Percentiles rank a stretch among this genome's conserved stretches.
Conservation (phyloP, 805 yeast genomes). For the Candida sithepensis region DNA sequence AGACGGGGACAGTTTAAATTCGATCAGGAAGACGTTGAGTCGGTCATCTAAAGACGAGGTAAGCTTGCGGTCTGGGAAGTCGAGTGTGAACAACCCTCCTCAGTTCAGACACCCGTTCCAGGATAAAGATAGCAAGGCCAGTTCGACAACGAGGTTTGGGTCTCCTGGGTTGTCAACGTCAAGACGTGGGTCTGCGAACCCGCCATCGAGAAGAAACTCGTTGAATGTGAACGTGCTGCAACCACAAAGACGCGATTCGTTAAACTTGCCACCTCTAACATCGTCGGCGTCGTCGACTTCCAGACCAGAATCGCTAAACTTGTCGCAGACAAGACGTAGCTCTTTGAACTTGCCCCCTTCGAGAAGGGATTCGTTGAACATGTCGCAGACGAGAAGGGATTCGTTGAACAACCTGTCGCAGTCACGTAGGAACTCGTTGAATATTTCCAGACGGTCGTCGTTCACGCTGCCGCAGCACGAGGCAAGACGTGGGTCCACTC, state of each 20-base stretch:
- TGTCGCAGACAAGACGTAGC: constrained; percentile 5
- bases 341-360: constrained; percentile 3
- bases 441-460: constrained; percentile 20
- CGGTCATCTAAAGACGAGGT: constrained; percentile 14
- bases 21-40: constrained; percentile 6
- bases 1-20: constrained; percentile 9
- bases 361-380: constrained; percentile 7
- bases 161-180: constrained; percentile 15
- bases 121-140: constrained; percentile 32
- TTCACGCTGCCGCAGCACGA: constrained; percentile 6
- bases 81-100: constrained; percentile 34
- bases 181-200: constrained; percentile 33
- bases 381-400: constrained; percentile 5
- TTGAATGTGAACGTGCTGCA: neutral
- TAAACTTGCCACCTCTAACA: neutral
- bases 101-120: constrained; percentile 70
- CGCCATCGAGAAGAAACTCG: constrained; percentile 18
- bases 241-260: constrained; percentile 17
- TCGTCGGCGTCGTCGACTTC: no score
- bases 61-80: constrained; percentile 3
- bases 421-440: constrained; percentile 22
- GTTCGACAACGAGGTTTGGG: constrained; percentile 15
- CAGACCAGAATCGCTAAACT: constrained; percentile 13
- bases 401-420: constrained; percentile 8
- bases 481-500: constrained; percentile 17